These are phyloP conservation scores for Phytophthora constricta DNA, from an alignment of 352 stramenopile species.

Conservation along the genomic window DNA sequence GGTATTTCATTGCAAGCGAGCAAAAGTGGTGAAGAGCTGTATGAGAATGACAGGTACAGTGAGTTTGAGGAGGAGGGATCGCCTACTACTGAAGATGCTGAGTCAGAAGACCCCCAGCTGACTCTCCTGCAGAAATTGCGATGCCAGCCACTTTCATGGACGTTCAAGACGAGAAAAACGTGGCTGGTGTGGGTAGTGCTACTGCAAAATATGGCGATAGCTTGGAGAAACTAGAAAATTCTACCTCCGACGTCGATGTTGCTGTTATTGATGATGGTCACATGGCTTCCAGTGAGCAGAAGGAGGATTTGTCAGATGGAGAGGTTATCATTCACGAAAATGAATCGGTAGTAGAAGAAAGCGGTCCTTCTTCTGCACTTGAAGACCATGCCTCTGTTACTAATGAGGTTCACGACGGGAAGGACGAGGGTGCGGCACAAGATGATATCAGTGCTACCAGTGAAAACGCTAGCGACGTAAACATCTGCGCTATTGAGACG, in stretches of 20 bases:
- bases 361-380: slow-evolving; percentile 3
- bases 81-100: slow-evolving; percentile 8
- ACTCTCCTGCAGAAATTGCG: background rate
- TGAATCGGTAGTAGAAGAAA: slow-evolving; percentile 2
- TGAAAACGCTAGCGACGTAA: too few relatives aligned
- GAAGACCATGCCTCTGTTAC: slow-evolving; percentile 1
- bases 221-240: background rate
- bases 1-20: slow-evolving; percentile 25
- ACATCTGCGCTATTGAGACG: too few relatives aligned
- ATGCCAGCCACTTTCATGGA: background rate
- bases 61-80: slow-evolving; percentile 40
- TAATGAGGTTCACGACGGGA: too few relatives aligned
- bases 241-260: background rate
- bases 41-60: slow-evolving; percentile 39
- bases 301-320: slow-evolving; percentile 8
- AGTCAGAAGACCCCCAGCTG: slow-evolving; percentile 1
- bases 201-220: background rate
- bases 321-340: background rate
- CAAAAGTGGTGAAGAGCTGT: slow-evolving; percentile 49
- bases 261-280: too few relatives aligned
- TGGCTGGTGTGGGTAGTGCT: background rate
- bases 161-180: background rate
- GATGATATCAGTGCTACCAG: too few relatives aligned
- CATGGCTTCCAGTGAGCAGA: background rate
- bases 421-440: too few relatives aligned